phyloP scores from a whole-genome alignment of 2,329 filamentous ascomycete species.

The Alternaria consortialis region DNA sequence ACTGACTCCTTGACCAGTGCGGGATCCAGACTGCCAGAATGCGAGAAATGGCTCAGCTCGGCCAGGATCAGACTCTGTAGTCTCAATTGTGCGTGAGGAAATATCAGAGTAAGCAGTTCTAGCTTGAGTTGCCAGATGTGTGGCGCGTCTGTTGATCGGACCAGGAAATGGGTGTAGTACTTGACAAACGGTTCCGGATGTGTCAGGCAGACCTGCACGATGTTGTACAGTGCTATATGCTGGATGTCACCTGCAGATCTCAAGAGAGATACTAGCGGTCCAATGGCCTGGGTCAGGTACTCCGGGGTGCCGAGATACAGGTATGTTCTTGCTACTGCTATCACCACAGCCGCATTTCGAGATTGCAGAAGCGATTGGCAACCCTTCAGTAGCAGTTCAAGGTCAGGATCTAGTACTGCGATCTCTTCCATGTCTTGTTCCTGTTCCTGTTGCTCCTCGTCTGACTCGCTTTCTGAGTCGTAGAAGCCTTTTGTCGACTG shows the following conservation, averaged over 20 bases:
- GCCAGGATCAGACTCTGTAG: conserved; percentile 87
- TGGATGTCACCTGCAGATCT: conserved; percentile 87
- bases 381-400: conserved; percentile 79
- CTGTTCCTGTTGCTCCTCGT: conserved; percentile 56
- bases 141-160: conserved; percentile 79
- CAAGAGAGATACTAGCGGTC: conserved; percentile 85
- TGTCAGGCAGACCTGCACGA: conserved; percentile 86
- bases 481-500: conserved; percentile 77
- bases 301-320: conserved; percentile 82
- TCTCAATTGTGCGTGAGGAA: conserved; percentile 78
- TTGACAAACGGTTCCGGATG: conserved; percentile 83
- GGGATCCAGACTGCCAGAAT: conserved; percentile 80
- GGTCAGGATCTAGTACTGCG: conserved; percentile 77
- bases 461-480: conserved; percentile 57
- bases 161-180: conserved; percentile 88
- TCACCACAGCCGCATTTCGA: conserved; percentile 89
- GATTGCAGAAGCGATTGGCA: conserved; percentile 89
- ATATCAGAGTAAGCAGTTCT: conserved; percentile 88
- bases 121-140: conserved; percentile 92
- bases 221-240: conserved; percentile 90
- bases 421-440: conserved; percentile 65
- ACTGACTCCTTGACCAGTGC: conserved; percentile 88
- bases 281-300: conserved; percentile 78
- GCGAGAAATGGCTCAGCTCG: conserved; percentile 95
- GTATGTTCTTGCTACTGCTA: conserved; percentile 86